Percentiles rank a stretch among this genome's conserved stretches.
Conservation (phyloP, 805 yeast species). For the Saccharomycopsis synnaedendra region DNA sequence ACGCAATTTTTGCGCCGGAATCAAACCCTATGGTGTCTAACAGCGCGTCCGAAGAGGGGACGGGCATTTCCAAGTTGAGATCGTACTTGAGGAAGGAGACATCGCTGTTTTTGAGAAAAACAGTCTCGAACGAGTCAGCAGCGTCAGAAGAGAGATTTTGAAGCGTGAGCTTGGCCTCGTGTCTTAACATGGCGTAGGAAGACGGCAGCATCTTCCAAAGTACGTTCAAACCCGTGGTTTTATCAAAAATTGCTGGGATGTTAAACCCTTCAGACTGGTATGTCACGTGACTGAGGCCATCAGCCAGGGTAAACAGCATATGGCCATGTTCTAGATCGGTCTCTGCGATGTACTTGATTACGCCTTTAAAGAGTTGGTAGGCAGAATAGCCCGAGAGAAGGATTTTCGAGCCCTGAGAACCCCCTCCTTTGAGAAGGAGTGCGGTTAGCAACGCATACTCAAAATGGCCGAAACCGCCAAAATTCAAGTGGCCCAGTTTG, state of each 20-base stretch:
- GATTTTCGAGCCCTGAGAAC: constrained; percentile 60
- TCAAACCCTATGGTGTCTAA: constrained; percentile 67
- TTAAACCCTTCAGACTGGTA: constrained; percentile 47
- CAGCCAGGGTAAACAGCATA: constrained; percentile 46
- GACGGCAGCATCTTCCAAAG: constrained; percentile 70
- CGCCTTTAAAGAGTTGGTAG: constrained; percentile 87
- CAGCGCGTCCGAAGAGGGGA: constrained; percentile 18
- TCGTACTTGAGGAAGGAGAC: constrained; percentile 55
- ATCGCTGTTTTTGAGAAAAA: constrained; percentile 52
- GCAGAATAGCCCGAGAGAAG: constrained; percentile 82
- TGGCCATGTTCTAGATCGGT: constrained; percentile 62
- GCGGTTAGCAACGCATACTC: constrained; percentile 80
- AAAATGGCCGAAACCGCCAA: constrained; percentile 81
- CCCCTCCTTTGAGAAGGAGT: constrained; percentile 76
- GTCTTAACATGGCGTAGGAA: constrained; percentile 50
- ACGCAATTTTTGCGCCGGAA: constrained; percentile 61
- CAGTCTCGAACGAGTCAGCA: constrained; percentile 69
- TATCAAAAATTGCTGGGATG: constrained; percentile 69
- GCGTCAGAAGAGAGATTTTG: constrained; percentile 56
- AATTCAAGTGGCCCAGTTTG: constrained; percentile 30
- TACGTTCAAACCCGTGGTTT: constrained; percentile 63
- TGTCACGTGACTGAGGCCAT: constrained; percentile 22
- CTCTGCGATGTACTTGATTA: constrained; percentile 68
- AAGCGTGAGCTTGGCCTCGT: constrained; percentile 60
- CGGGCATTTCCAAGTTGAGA: constrained; percentile 40